These are phyloP conservation scores for Thraustochytrium sp. DNA, from an alignment of 352 stramenopile species.

Conservation along the genomic window DNA sequence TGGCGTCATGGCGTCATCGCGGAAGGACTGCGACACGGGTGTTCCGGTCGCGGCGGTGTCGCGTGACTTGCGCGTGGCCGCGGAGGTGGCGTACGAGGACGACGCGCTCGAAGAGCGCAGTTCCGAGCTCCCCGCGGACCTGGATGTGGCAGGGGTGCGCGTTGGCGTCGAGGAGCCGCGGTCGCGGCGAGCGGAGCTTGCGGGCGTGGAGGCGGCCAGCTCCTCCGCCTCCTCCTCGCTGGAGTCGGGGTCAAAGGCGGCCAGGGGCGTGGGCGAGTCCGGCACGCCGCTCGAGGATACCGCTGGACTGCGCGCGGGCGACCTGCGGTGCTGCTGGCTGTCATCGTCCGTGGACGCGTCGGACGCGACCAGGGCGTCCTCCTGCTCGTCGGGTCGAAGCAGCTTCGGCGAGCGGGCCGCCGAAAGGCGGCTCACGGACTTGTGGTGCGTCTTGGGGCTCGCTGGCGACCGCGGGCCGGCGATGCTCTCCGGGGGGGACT, in stretches of 20 bases:
- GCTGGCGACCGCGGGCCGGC: not conserved
- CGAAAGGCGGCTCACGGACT: not conserved
- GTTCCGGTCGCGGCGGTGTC: not conserved
- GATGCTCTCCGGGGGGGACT: not conserved
- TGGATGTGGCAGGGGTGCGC: too few species aligned
- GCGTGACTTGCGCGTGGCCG: not conserved
- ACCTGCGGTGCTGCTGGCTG: not conserved
- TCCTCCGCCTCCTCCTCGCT: not conserved
- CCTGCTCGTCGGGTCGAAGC: not conserved
- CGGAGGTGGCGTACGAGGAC: not conserved
- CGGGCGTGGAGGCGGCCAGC: too few species aligned
- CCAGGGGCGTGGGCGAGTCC: too few species aligned
- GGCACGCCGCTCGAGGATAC: not conserved
- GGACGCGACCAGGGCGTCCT: not conserved
- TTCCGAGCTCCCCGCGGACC: not conserved
- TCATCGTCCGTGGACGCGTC: not conserved
- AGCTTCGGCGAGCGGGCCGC: not conserved
- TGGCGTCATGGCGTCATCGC: not conserved
- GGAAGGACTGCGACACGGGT: not conserved
- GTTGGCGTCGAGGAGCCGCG: too few species aligned
- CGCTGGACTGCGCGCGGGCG: not conserved
- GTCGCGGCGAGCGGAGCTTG: too few species aligned
- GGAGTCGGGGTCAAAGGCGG: not conserved
- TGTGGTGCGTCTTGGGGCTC: not conserved
- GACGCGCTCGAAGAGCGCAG: not conserved